phyloP scores from a whole-genome alignment of 2,329 filamentous ascomycete genomes.

The Talaromyces sp. region DNA sequence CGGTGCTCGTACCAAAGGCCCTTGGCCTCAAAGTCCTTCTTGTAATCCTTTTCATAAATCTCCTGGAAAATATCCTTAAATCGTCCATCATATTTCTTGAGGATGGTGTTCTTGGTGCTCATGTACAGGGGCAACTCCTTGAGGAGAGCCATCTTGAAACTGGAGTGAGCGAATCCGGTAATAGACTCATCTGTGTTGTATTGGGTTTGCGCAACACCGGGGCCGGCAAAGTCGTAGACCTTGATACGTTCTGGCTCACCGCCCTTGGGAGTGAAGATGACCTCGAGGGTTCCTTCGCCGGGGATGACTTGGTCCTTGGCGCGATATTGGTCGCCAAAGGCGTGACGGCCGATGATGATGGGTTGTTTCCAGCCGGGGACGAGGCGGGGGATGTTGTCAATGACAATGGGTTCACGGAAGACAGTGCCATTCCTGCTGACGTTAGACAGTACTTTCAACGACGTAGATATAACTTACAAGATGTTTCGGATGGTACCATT shows the following conservation, averaged over 20 bases:
- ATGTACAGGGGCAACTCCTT: constrained; percentile 95
- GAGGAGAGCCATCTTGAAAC: constrained; percentile 89
- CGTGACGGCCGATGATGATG: constrained; percentile 98
- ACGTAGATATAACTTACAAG: constrained; percentile 44
- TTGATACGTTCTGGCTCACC: constrained; percentile 80
- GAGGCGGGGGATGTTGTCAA: constrained; percentile 85
- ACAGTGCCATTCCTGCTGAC: constrained; percentile 75
- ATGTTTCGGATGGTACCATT: constrained; percentile 80
- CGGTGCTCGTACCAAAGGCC: constrained; percentile 99
- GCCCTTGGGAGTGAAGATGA: constrained; percentile 85
- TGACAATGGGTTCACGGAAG: constrained; percentile 98
- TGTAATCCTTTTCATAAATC: constrained; percentile 85
- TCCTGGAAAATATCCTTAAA: constrained; percentile 99
- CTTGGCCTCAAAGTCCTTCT: constrained; percentile 83
- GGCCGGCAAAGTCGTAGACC: constrained; percentile 84
- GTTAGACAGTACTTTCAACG: constrained; percentile 9
- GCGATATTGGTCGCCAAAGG: constrained; percentile 97
- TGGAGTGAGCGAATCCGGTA: constrained; percentile 88
- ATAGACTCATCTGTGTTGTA: constrained; percentile 99
- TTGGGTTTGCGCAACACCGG: constrained; percentile 88
- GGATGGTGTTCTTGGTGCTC: constrained; percentile 99
- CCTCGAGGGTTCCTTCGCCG: constrained; percentile 82
- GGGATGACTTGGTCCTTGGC: constrained; percentile 87
- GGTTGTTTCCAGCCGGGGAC: constrained; percentile 98
- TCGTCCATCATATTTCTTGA: constrained; percentile 97